Base-by-base conservation (phyloP, 2,329 filamentous ascomycete species). In the Setomelanomma holmii region DNA sequence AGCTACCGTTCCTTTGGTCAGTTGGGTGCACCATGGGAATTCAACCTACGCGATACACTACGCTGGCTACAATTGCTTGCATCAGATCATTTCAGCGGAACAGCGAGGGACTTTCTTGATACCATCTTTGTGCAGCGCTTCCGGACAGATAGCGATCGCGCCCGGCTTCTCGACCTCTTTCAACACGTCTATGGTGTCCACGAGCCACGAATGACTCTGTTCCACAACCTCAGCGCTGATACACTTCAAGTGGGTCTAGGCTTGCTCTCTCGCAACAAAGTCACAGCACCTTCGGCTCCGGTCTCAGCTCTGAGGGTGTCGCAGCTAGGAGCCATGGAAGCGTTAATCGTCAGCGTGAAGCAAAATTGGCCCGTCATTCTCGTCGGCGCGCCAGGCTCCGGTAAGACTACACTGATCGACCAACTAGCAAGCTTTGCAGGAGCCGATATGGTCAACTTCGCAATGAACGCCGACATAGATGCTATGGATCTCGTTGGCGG, bases 401-500 rank as follows among this genome's bases (percentile, higher is more conserved):
- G 95, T 22, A 99, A 99, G 75, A 93, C 91, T 1, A 84, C 85
- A 4, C 80, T 96, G 4, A 78, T 99, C 12, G 84, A 88, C 53
- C 88, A 93, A 58, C 81, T 96, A 22, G 93, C 95, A n/a, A 87
- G 89, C 11, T 77, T 89, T 20, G 85, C 86, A 36, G 95, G 95
- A 20, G 89, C 89, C 49, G 81, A 86, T 1, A 79, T 98, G 3
- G 84, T 93, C 24, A 89, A 91, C 14, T 90, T 98, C 64, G 87
- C 93, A 0, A 86, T 99, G 76, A 99, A 96, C 69, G 89, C 93
- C 5, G 96, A 99, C 65, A 90, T 96, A 39, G 95, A 99, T 73
- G 93, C 93, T 1, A 96, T 96, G 87, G 95, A 99, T 75, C 85
- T 99, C 49, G 91, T 99, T 50, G 95, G 95, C 67, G 95, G 95